Evolutionary conservation across 805 yeast genomes (phyloP).

Genomic region (Ogataea angusta): DNA sequence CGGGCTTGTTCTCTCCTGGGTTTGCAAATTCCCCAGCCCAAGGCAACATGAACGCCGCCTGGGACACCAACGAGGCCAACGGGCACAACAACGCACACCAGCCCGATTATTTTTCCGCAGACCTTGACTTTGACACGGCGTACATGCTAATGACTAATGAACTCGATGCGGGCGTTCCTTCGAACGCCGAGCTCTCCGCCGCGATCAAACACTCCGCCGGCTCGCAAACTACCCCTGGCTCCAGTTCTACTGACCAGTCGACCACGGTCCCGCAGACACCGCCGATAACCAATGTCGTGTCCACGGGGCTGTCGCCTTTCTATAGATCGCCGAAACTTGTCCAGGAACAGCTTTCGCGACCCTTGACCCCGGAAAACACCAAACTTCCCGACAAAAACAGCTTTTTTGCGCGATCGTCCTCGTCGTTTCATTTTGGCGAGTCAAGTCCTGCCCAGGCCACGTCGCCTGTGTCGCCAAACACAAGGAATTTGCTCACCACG

Average conservation of each 20-base stretch:
- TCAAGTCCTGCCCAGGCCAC: conserved; percentile 1
- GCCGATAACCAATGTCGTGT: conserved; percentile 8
- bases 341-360: conserved; percentile 10
- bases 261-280: conserved; percentile 10
- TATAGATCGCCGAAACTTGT: conserved; percentile 11
- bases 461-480: conserved; percentile 32
- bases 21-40: background rate
- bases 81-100: background rate
- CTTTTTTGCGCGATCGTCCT: background rate
- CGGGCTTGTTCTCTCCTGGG: conserved; percentile 4
- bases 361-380: conserved; percentile 5
- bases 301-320: conserved; percentile 16
- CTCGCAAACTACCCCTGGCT: conserved; percentile 5
- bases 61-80: background rate
- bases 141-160: conserved; percentile 31
- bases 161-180: conserved; percentile 13
- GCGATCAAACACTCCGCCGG: background rate
- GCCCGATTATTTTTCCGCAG: conserved; percentile 21
- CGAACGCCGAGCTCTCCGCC: conserved; percentile 3
- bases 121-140: conserved; percentile 37
- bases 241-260: conserved; percentile 11
- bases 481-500: conserved; percentile 29
- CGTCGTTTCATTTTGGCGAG: background rate
- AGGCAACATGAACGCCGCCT: background rate
- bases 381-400: background rate